Evolutionary conservation across 805 yeast genomes (phyloP), one percentile per base, ranked within the genome.

Genomic region (Trichomonascus vanleenenianus): DNA sequence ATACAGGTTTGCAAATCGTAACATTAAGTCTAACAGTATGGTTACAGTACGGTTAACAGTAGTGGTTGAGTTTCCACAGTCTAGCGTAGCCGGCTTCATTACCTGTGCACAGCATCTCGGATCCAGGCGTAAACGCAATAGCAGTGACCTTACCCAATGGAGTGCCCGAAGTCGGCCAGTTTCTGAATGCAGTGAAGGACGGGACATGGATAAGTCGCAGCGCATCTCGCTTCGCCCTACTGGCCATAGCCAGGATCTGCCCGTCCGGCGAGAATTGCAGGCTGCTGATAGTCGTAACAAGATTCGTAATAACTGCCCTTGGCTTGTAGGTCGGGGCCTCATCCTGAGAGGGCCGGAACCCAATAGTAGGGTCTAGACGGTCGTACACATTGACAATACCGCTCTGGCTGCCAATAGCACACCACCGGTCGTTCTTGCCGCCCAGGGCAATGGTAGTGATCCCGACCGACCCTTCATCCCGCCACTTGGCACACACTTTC

Each of bases 121-220:
- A 78, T 51, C 78, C 77, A 22, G 93, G 87, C 37, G 94, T 79
- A 64, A 91, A 91, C 12, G 79, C 76, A 2, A 79, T 82, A 14
- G 81, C 65, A 0, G 96, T 85, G 30, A 93, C 96, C 54, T 83
- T 79, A n/a, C 98, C 99, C 54, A 93, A 73, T 9, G 98, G 97
- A 0, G 98, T 91, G 4, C 88, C 88, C 43, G 91, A 81, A 1
- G 97, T 93, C 14, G 99, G 99, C 98, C 98, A 93, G 69, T 93
- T 93, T 41, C 81, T 73, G 66, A 81, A 93, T 5, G 86, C 95
- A 15, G 85, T 76, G 52, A 91, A 86, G 20, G 85, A 75, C 18
- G 97, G 96, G 47, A 91, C 65, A 61, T 93, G 97, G 10, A 87
- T 89, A 52, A 93, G 62, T 57, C 89, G 76, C 50, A 93, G 70